These are phyloP conservation scores for Eimeria maxima DNA, from an alignment of 169 alveolate species.

Conservation along the genomic window DNA sequence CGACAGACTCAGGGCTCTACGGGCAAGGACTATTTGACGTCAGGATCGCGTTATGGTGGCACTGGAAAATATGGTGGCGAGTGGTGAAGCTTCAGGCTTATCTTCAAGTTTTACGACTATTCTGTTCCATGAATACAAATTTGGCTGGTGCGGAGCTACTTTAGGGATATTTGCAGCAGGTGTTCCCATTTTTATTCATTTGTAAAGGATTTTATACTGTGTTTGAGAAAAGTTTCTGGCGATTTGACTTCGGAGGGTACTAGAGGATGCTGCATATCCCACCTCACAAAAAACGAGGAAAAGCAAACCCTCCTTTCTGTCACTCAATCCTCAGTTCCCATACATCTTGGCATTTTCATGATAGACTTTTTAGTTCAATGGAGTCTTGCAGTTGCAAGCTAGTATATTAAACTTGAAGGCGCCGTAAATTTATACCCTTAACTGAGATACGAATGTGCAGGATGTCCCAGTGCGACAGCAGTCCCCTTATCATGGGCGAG, in stretches of 20 bases:
- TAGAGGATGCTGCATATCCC: neutral
- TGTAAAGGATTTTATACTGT: neutral
- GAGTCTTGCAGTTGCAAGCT: neutral
- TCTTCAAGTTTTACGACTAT: neutral
- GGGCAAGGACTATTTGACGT: slow-evolving; percentile 80
- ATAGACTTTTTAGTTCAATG: neutral
- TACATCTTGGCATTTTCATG: neutral
- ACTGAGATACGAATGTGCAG: neutral
- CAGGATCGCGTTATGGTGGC: slow-evolving; percentile 84
- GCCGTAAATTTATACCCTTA: neutral
- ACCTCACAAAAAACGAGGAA: neutral
- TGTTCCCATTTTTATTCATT: neutral
- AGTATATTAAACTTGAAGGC: neutral
- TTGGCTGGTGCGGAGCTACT: neutral
- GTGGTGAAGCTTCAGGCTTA: slow-evolving; percentile 57
- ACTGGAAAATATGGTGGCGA: slow-evolving; percentile 84
- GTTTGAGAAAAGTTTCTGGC: neutral
- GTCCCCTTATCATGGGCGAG: neutral
- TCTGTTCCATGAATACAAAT: neutral
- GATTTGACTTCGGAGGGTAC: neutral
- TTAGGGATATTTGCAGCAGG: neutral
- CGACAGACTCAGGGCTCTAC: slow-evolving; percentile 85
- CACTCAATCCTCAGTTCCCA: neutral
- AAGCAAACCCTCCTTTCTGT: neutral
- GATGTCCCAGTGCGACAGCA: neutral